A percentile compares a stretch with the other conserved stretches of the same genome.
phyloP scores from a whole-genome alignment of 176 grass and related monocot genomes.

The sorghum (Sorghum bicolor) region DNA sequence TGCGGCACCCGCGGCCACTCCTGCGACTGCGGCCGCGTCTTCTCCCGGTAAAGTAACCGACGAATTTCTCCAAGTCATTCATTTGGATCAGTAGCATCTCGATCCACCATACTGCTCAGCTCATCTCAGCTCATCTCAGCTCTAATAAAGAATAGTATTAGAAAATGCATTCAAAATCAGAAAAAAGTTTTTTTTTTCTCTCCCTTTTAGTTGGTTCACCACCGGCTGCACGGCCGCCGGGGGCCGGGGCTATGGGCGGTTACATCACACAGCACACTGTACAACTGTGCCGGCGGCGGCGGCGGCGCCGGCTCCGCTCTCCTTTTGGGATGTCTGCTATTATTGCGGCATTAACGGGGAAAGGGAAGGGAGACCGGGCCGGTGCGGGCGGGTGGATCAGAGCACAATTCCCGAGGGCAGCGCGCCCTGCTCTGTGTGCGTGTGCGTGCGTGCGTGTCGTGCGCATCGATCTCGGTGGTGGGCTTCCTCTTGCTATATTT shows the following conservation, averaged over 20 bases:
- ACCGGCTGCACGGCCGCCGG: background rate
- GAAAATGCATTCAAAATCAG: background rate
- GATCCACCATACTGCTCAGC: background rate
- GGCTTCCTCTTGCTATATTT: background rate
- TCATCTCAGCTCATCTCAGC: too few relatives aligned
- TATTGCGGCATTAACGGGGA: constrained; percentile 35
- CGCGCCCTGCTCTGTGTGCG: constrained; percentile 4
- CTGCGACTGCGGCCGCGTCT: constrained; percentile 98
- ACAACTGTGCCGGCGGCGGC: background rate
- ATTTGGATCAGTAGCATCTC: background rate
- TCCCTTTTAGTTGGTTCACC: background rate
- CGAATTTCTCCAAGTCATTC: background rate
- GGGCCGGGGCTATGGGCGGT: background rate
- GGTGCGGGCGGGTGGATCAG: constrained; percentile 3
- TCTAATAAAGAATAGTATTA: background rate
- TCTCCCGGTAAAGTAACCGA: constrained; percentile 50
- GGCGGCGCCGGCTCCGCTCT: background rate
- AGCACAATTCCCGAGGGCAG: constrained; percentile 61
- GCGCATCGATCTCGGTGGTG: constrained; percentile 22
- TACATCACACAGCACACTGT: background rate
- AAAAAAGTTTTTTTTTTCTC: background rate
- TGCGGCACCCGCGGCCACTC: constrained; percentile 95
- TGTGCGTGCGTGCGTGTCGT: background rate
- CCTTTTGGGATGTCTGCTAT: constrained; percentile 34
- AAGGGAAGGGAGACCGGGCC: background rate